A percentile compares a stretch with the other conserved stretches of the same genome.
These are phyloP conservation scores for Chloranthus sessilifolius DNA, from an alignment of 164 flowering plant genomes.

Conservation along the genomic window DNA sequence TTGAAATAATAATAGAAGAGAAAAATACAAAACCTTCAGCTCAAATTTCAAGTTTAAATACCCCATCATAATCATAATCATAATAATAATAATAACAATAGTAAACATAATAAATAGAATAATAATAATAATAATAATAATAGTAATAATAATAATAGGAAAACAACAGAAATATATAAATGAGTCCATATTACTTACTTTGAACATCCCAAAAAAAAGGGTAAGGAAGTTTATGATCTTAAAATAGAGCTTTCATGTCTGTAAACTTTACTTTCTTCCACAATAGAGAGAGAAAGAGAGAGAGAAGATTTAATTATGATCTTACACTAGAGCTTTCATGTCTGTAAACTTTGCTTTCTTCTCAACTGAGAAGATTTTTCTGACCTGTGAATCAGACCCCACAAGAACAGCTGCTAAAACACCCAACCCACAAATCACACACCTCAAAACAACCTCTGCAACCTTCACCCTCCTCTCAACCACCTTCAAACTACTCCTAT, in stretches of 20 bases:
- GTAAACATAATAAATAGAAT: neutral
- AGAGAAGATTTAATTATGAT: neutral
- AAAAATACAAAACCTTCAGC: too few relatives aligned
- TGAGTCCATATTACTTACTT: too few relatives aligned
- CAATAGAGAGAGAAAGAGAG: constrained; percentile 8
- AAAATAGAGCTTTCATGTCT: constrained; percentile 93
- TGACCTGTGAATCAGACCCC: constrained; percentile 69
- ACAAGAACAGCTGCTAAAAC: constrained; percentile 68
- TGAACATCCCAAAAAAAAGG: too few relatives aligned
- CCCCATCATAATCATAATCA: too few relatives aligned
- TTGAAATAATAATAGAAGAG: too few relatives aligned
- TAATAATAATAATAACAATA: neutral
- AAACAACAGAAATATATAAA: too few relatives aligned
- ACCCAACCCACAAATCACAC: constrained; percentile 64
- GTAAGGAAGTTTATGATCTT: constrained; percentile 27
- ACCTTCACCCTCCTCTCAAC: constrained; percentile 67
- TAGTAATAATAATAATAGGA: neutral
- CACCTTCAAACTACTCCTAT: constrained; percentile 48
- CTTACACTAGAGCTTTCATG: constrained; percentile 93
- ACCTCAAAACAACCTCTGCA: constrained; percentile 69
- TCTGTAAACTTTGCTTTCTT: constrained; percentile 82
- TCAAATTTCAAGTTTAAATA: too few relatives aligned
- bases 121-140: neutral
- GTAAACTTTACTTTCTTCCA: constrained; percentile 76
- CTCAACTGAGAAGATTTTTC: constrained; percentile 55